Evolutionary conservation across 805 yeast genomes (phyloP).

Genomic region (Lipomyces sp.): DNA sequence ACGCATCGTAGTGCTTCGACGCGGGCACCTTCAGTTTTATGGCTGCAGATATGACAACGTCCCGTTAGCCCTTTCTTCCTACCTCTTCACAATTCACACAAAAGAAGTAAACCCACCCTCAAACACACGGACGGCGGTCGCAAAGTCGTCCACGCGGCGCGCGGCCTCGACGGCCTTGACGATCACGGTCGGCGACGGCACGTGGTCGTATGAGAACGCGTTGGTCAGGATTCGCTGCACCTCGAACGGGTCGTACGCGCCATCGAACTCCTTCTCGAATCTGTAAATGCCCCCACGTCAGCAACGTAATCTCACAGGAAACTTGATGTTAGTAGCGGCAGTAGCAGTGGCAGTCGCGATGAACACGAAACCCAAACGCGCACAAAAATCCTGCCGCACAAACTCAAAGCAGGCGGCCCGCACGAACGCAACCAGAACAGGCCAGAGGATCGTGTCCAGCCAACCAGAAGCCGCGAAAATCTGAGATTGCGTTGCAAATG

Average conservation of each 20-base stretch:
- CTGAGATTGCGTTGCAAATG: not conserved
- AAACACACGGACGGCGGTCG: conserved; percentile 97
- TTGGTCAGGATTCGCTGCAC: conserved; percentile 93
- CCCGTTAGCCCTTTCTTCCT: not conserved
- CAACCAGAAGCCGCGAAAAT: conserved; percentile 22
- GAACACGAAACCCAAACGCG: no score
- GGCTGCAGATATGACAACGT: conserved; percentile 31
- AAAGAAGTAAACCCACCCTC: conserved; percentile 61
- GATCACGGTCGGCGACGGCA: conserved; percentile 94
- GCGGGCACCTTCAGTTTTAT: conserved; percentile 94
- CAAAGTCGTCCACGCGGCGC: conserved; percentile 98
- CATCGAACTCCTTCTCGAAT: conserved; percentile 94
- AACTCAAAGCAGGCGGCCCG: no score
- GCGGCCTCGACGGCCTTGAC: conserved; percentile 96
- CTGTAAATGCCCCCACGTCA: conserved; percentile 42
- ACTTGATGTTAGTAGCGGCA: not conserved
- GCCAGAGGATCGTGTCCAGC: not conserved
- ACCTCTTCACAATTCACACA: not conserved
- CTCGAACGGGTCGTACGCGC: conserved; percentile 82
- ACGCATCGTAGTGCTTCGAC: conserved; percentile 90
- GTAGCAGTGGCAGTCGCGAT: no score
- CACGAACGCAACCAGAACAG: not conserved
- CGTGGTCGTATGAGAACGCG: conserved; percentile 97
- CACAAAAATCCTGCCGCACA: no score
- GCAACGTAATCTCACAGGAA: not conserved